A percentile compares a stretch with the other conserved stretches of the same genome.
phyloP scores from a whole-genome alignment of 108 stramenopile species.

The Cafeteria roenbergensis region DNA sequence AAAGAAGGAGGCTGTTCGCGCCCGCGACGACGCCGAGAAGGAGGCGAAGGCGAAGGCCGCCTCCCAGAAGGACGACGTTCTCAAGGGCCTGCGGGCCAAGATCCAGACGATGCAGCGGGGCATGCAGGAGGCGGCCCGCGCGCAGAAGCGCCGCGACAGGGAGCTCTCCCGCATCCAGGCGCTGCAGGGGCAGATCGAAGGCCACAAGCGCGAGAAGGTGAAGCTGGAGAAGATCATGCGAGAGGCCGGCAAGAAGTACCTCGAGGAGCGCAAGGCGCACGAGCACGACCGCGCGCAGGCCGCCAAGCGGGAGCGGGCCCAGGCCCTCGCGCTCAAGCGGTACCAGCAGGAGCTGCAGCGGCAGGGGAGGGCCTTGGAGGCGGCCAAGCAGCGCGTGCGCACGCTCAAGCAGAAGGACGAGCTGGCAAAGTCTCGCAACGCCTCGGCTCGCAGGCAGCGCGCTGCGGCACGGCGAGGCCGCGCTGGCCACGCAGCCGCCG shows the following conservation, averaged over 20 bases:
- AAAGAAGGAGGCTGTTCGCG: background rate
- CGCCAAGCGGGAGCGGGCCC: background rate
- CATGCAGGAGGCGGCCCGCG: background rate
- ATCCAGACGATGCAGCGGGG: background rate
- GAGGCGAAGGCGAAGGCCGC: background rate
- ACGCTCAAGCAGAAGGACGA: background rate
- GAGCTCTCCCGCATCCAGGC: background rate
- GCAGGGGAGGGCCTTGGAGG: background rate
- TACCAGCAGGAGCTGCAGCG: background rate
- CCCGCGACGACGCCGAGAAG: background rate
- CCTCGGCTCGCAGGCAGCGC: background rate
- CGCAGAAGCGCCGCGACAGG: background rate
- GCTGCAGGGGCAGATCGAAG: background rate
- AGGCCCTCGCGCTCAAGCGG: background rate
- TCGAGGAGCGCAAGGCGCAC: background rate
- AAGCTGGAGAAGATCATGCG: background rate
- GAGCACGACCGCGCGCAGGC: background rate
- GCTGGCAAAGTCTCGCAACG: background rate
- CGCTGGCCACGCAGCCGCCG: background rate
- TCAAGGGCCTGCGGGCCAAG: background rate
- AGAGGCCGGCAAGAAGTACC: background rate
- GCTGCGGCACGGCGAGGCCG: background rate
- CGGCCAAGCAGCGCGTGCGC: background rate
- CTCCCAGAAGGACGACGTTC: background rate
- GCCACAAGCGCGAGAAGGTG: background rate